Conservation (phyloP, 2,329 filamentous ascomycete species). For the Cercospora zeae-maydis region DNA sequence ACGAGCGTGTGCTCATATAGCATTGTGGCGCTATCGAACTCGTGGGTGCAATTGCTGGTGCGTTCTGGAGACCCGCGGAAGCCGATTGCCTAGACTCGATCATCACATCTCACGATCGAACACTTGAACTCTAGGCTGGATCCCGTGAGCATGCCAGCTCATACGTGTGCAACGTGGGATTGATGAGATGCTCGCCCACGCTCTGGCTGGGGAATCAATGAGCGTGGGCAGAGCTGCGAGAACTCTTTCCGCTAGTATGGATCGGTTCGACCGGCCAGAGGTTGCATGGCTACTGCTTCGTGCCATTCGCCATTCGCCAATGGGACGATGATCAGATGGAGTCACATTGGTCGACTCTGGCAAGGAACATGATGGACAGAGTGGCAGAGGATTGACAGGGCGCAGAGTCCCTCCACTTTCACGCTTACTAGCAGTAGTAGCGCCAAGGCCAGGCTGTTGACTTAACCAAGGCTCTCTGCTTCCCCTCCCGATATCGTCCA, state of each 20-base stretch:
- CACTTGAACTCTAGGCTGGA: not conserved
- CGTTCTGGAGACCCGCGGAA: too few species aligned
- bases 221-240: not conserved
- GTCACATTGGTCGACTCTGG: not conserved
- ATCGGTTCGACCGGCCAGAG: not conserved
- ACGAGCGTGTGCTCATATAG: not conserved
- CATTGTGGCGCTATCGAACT: not conserved
- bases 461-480: not conserved
- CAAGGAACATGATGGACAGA: not conserved
- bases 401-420: constrained; percentile 2
- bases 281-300: not conserved
- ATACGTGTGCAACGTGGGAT: not conserved
- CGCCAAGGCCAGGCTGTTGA: not conserved
- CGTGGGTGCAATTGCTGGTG: too few species aligned
- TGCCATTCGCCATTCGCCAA: not conserved
- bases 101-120: not conserved
- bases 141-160: not conserved
- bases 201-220: not conserved
- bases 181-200: not conserved
- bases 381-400: not conserved
- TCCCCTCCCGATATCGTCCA: constrained; percentile 15
- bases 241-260: not conserved
- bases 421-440: not conserved
- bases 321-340: not conserved
- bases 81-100: not conserved